Evolutionary conservation across 139 green algal species (phyloP), one percentile per base, ranked within the genome.

Genomic region (Chlamydomonas sp.): DNA sequence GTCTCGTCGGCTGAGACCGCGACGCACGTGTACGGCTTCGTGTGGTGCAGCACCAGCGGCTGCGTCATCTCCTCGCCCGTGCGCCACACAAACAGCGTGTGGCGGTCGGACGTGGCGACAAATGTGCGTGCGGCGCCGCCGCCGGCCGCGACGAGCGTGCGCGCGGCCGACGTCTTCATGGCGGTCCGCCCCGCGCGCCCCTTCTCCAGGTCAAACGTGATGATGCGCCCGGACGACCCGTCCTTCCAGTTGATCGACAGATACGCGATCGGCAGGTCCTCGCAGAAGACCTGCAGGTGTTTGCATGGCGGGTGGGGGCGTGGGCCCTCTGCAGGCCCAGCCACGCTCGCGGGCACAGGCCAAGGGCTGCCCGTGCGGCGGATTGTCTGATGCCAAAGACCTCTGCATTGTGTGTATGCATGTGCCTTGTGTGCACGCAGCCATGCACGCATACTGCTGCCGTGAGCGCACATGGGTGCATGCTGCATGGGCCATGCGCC

Each of bases 21-120:
- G 3, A 86, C 61, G 37, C 85, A 91, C 85, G 85, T 90, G 74
- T 91, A 80, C 0, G 73, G 43, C 72, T 88, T 89, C 10, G 86
- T 91, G 78, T 89, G 85, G 31, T 80, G 73, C 57, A 94, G 73
- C 58, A 76, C 79, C 35, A 90, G 74, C 4, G 86, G 77, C 37
- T 76, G 63, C 26, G 66, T 37, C 8, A 79, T 68, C 2, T 72
- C 61, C 29, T 54, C 35, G 34, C 69, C 65, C 8, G 78, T 70
- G 5, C 76, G 48, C 82, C 84, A 92, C 58, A 92, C 80, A 49
- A 84, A 79, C 20, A 90, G 47, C 1, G 70, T 87, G 72, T 87
- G 78, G 24, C 65, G 68, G 76, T 90, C 87, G 3, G 81, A 58
- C 3, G 77, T 84, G 20, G 79, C 84, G 20, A 87, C 76, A 28